Evolutionary conservation across 345 rosid species (phyloP).

Genomic region (Murraya koenigii): DNA sequence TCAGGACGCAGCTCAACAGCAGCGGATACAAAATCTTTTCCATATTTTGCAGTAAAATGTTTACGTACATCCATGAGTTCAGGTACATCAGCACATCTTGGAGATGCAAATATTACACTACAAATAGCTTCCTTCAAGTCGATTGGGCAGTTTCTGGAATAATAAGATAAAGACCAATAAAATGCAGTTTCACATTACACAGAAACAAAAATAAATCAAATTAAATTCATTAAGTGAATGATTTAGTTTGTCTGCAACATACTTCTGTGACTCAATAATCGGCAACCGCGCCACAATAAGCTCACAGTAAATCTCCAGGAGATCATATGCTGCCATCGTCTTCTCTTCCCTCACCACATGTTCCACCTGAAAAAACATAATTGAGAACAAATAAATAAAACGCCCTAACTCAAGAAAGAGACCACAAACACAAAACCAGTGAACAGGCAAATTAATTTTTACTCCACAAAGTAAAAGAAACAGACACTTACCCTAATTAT

Average conservation of each 20-base stretch:
- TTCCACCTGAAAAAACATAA: constrained; percentile 60
- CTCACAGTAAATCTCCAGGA: constrained; percentile 76
- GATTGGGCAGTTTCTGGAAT: constrained; percentile 58
- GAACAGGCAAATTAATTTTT: not conserved
- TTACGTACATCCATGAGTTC: constrained; percentile 74
- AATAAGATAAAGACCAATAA: constrained; percentile 5
- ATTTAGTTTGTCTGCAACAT: constrained; percentile 19
- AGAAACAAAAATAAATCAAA: not conserved
- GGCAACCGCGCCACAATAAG: constrained; percentile 70
- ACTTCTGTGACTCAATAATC: constrained; percentile 86
- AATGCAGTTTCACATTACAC: not conserved
- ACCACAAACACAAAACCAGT: not conserved
- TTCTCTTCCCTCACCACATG: constrained; percentile 93
- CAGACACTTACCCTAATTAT: not conserved
- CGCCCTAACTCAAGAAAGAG: not conserved
- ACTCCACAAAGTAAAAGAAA: not conserved
- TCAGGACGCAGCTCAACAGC: constrained; percentile 75
- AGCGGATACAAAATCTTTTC: constrained; percentile 74
- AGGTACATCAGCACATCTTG: constrained; percentile 72
- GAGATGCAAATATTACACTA: constrained; percentile 70
- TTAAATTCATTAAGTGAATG: not conserved
- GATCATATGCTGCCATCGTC: constrained; percentile 79
- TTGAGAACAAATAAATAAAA: not conserved
- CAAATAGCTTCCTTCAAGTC: constrained; percentile 83
- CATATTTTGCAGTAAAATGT: constrained; percentile 78